Evolutionary conservation across 2,329 filamentous ascomycete species (phyloP).

Genomic region (Ilyonectria sp.): DNA sequence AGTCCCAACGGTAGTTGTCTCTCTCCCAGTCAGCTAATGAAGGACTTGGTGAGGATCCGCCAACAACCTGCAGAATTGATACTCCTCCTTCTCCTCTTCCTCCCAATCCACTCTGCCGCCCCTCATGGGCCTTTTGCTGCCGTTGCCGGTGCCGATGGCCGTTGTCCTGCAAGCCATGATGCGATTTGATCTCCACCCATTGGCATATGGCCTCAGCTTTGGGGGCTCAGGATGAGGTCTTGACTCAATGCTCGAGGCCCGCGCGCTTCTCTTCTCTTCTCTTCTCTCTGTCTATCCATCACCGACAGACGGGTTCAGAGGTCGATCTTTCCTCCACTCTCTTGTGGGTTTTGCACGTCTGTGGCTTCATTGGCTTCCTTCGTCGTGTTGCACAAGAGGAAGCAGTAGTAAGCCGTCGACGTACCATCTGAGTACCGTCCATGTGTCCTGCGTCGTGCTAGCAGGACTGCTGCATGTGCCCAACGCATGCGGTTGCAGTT

Average conservation of each 20-base stretch:
- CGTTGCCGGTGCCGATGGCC: background rate
- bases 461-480: background rate
- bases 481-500: background rate
- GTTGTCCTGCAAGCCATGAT: constrained; percentile 12
- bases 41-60: background rate
- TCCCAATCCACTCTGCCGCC: background rate
- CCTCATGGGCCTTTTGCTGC: constrained; percentile 1
- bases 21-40: background rate
- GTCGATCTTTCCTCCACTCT: background rate
- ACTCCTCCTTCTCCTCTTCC: background rate
- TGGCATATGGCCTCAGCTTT: constrained; percentile 23
- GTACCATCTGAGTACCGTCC: background rate
- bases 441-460: background rate
- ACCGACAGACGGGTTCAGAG: background rate
- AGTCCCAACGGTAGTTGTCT: background rate
- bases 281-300: background rate
- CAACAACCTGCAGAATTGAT: background rate
- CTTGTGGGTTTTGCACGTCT: background rate
- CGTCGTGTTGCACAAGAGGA: background rate
- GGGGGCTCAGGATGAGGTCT: constrained; percentile 10
- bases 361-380: background rate
- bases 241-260: constrained; percentile 19
- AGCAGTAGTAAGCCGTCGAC: background rate
- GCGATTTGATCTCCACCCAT: constrained; percentile 20
- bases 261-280: constrained; percentile 1